Evolutionary conservation across 78 protist species (phyloP), one percentile per base, ranked within the genome.

Genomic region (Mantamonas sphyraenae): DNA sequence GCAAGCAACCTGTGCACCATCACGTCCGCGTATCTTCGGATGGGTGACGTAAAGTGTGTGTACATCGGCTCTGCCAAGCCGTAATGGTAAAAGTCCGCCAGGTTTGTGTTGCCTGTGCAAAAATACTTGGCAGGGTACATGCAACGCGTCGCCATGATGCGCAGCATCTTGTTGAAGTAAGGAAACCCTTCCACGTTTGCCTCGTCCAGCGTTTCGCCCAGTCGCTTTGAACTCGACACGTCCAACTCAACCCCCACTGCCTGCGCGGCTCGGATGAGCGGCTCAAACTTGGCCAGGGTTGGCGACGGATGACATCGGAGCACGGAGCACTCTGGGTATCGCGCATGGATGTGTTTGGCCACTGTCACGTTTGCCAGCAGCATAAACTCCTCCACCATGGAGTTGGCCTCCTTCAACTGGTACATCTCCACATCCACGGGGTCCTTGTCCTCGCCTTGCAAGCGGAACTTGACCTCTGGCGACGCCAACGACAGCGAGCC

Each of bases 41-140:
- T 91, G 5, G 94, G 92, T 1, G 85, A 80, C 2, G 98, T 95
- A 82, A 95, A 95, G 68, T 95, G 98, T 10, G 98, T 95, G 85
- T 95, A 95, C 20, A 89, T 77, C 24, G 79, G 82, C 3, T 84
- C 19, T 9, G 97, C 97, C 51, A 95, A 76, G 42, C 98, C 98
- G 64, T 86, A 95, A 73, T 95, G 98, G 31, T n/a, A 16, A 37
- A 24, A 95, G 28, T 88, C 85, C 40, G 9, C 33, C 7, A 28
- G 35, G 26, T n/a, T 3, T 16, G 31, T 9, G 14, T 33, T 35
- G 60, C 90, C 92, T 3, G 86, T 33, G 24, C 50, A 33, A 72
- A 89, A 86, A 74, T 87, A 89, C 45, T 39, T 10, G 12, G 89
- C 92, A 9, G 81, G 86, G 17, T 81, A 8, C 93, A 90, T 81